Evolutionary conservation across 176 grass and related monocot species (phyloP), one percentile per base, ranked within the genome.

Genomic region (Metroxylon sagu): DNA sequence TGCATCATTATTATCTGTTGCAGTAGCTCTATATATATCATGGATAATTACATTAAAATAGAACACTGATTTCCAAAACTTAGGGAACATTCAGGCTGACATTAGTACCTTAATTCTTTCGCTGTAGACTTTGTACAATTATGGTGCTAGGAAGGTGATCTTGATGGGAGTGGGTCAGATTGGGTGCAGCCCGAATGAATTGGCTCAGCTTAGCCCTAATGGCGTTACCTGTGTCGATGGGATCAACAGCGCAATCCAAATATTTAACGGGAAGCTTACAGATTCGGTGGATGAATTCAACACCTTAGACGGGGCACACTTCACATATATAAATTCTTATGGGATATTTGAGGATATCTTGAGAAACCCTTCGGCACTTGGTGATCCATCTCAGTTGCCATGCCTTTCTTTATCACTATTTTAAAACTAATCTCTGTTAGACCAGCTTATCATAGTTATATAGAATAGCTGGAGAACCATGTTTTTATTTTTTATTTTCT

Each of bases 111-210:
- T 14, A 43, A 43, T 43, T 8, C 35, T 39, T 5, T 14, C 10
- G 2, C 8, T 62, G 71, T 61, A 95, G 84, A 95, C 52, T 51
- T 60, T 97, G 50, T 97, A 97, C 84, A 73, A 80, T 52, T 68
- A 88, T 17, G 93, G 87, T 28, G 93, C 84, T 1, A 61, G 93
- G 5, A 54, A 71, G 76, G 91, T 97, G 48, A 70, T 91, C 25
- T 83, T 97, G 64, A 71, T 81, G 3, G 84, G 87, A 7, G 77
- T 97, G 0, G 93, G 93, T 10, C 92, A 84, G 8, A 88, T 92
- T 73, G 82, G 78, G 5, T 98, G 93, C 84, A 98, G 91, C 57
- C 93, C 93, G n/a, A 98, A 79, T 81, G 88, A 92, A 52, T 84
- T 84, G 0, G 93, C 93, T 0, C 52, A 69, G 52, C 80, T 56